Base-by-base conservation (phyloP, 208 protist genomes). In the Leishmania tarentolae region DNA sequence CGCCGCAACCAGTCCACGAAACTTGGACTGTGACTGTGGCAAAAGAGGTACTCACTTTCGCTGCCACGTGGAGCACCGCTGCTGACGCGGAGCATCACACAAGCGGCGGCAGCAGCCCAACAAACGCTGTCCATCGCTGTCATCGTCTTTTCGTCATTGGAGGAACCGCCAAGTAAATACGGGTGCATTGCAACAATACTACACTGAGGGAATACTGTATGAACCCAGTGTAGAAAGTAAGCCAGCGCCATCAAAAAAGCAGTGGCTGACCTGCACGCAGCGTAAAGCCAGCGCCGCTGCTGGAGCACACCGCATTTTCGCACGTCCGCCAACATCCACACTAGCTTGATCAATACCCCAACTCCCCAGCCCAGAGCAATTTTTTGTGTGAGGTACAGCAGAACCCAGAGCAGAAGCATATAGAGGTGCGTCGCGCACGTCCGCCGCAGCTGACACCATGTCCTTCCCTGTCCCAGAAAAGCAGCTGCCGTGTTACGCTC, bases 341-440 rank as follows among this genome's bases (percentile, higher is more conserved):
- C 61, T 17, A 75, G 44, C 28, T 56, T 6, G 13, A 82, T 3
- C 19, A 85, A 72, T 44, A 53, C 21, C 0, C 71, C 82, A 8
- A 79, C 82, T 28, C 37, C 65, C 72, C 76, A 78, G 2, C 82
- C 82, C 52, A 85, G 47, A 21, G 75, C 77, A 47, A 65, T 75
- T 24, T 17, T 42, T 61, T 85, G 81, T 0, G 81, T 72, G n/a
- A 75, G 46, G 46, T 42, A 52, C 31, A 85, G 61, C 19, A 81
- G 77, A 1, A 47, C 61, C 40, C 76, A 53, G 44, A 85, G 72
- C 17, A 81, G 35, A 37, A 78, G 59, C 61, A 82, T 8, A 65
- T 85, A 85, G 2, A 85, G 72, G 47, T 85, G 76, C 9, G 82
- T 81, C 7, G 77, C 71, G 44, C 59, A 79, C 3, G 76, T 70